phyloP scores from a whole-genome alignment of 495 filamentous ascomycete species.

The Talaromyces liani region DNA sequence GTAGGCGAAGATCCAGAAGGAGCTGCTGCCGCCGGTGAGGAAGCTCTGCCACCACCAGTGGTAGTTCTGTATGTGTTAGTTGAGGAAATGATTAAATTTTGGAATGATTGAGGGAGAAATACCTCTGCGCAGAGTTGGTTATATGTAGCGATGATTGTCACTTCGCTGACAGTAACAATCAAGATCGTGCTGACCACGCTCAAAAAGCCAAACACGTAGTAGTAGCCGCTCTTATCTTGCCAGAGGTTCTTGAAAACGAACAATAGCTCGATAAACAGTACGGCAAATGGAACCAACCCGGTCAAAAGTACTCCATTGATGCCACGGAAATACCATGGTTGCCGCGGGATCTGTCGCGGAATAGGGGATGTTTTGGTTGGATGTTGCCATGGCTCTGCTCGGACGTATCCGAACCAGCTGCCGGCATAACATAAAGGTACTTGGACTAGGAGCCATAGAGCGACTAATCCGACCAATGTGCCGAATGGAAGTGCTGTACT shows the following conservation, averaged over 20 bases:
- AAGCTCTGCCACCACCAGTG: constrained; percentile 97
- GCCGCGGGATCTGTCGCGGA: constrained; percentile 67
- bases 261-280: constrained; percentile 88
- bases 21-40: constrained; percentile 69
- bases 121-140: constrained; percentile 75
- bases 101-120: constrained; percentile 13
- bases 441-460: constrained; percentile 84
- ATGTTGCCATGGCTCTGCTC: constrained; percentile 68
- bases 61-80: constrained; percentile 58
- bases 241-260: constrained; percentile 89
- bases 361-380: constrained; percentile 75
- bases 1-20: constrained; percentile 82
- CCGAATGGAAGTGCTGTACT: constrained; percentile 86
- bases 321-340: constrained; percentile 71
- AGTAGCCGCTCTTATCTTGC: constrained; percentile 91
- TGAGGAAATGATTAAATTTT: neutral
- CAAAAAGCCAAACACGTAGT: constrained; percentile 91
- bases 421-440: constrained; percentile 84
- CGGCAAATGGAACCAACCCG: constrained; percentile 82
- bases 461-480: constrained; percentile 67
- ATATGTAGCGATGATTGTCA: constrained; percentile 85
- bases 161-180: constrained; percentile 75
- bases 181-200: constrained; percentile 68
- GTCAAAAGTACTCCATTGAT: constrained; percentile 60
- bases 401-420: constrained; percentile 70